These are phyloP conservation scores for Yamadazyma mexicana DNA, from an alignment of 1,139 yeast genomes.

Conservation along the genomic window DNA sequence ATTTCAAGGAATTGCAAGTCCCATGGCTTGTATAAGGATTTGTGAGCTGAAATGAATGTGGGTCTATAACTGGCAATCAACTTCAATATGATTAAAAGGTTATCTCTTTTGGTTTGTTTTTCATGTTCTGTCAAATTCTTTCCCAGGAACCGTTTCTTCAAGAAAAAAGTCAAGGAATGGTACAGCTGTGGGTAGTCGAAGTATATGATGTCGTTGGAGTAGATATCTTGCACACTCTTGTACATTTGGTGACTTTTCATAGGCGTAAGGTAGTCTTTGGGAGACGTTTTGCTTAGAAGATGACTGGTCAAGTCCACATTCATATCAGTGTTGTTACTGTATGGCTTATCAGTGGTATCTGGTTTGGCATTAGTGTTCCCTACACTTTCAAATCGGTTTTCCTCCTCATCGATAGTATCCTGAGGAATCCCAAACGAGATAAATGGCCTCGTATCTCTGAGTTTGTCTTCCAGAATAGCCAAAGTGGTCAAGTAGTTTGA, in stretches of 20 bases:
- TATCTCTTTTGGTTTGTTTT: conserved; percentile 40
- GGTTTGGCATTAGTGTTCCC: background rate
- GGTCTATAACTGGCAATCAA: conserved; percentile 72
- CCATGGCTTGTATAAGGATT: conserved; percentile 59
- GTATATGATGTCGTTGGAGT: conserved; percentile 52
- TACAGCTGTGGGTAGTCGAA: conserved; percentile 71
- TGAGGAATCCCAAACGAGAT: conserved; percentile 38
- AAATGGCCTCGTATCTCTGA: conserved; percentile 41
- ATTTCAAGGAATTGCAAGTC: conserved; percentile 67
- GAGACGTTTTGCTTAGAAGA: conserved; percentile 10
- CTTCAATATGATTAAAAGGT: conserved; percentile 55
- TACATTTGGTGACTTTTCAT: conserved; percentile 58
- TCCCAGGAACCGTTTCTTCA: conserved; percentile 54
- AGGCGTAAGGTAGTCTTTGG: conserved; percentile 48
- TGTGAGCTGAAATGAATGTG: conserved; percentile 70
- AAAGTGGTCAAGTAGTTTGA: conserved; percentile 16
- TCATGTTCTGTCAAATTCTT: conserved; percentile 29
- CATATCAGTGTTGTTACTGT: conserved; percentile 1
- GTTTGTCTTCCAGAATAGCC: conserved; percentile 17
- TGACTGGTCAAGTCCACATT: conserved; percentile 13
- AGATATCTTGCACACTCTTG: conserved; percentile 65
- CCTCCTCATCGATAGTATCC: conserved; percentile 5
- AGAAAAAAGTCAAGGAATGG: conserved; percentile 57
- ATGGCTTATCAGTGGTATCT: background rate
- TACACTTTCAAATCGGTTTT: conserved; percentile 1